A percentile compares a stretch with the other conserved stretches of the same genome.
phyloP scores from a whole-genome alignment of 2,329 filamentous ascomycete genomes.

The Blumeria hordei region DNA sequence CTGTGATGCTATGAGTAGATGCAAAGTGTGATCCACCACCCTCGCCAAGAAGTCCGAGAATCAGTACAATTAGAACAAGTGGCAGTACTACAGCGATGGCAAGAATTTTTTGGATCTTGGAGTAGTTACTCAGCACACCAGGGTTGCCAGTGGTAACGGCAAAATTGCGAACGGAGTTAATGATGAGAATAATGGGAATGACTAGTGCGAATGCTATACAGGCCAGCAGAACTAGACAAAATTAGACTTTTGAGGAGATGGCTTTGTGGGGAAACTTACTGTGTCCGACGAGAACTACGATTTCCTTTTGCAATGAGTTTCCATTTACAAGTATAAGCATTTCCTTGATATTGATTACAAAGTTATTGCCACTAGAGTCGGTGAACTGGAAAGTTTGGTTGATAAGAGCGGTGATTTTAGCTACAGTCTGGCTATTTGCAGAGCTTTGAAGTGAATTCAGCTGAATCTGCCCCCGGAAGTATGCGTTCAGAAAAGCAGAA shows the following conservation, averaged over 20 bases:
- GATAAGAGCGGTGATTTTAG: not conserved
- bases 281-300: constrained; percentile 1
- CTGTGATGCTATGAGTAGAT: constrained; percentile 3
- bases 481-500: constrained; percentile 11
- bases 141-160: constrained; percentile 1
- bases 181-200: constrained; percentile 1
- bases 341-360: not conserved
- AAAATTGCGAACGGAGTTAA: constrained; percentile 2
- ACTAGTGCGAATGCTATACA: constrained; percentile 1
- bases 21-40: constrained; percentile 2
- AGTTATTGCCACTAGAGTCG: not conserved
- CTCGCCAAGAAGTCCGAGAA: constrained; percentile 1
- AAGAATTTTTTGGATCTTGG: constrained; percentile 2
- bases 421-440: constrained; percentile 1
- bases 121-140: not conserved
- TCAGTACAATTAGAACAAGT: not conserved
- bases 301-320: not conserved
- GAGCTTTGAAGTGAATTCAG: constrained; percentile 3
- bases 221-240: constrained; percentile 1
- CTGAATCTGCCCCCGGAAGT: not conserved
- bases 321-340: not conserved
- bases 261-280: not conserved
- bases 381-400: not conserved
- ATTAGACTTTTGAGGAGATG: no score
- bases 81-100: constrained; percentile 1